Percentiles rank a stretch among this genome's conserved stretches.
Evolutionary conservation across 306 rosid species (phyloP).

Genomic region (Oemleria cerasiformis): DNA sequence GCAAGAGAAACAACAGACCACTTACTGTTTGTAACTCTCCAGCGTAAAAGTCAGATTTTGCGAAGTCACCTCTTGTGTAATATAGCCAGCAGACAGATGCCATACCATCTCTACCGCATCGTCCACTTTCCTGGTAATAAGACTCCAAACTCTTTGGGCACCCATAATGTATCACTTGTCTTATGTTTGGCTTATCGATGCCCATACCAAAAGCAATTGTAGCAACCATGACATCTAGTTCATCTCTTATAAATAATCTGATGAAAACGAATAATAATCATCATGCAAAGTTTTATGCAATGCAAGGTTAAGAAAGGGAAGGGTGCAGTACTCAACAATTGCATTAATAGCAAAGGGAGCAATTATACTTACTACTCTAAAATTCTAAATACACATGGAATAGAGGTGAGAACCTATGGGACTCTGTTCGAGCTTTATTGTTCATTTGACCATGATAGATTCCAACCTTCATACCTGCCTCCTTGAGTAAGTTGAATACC

Average conservation of each 20-base stretch:
- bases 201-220: conserved; percentile 98
- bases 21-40: conserved; percentile 63
- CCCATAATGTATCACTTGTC: conserved; percentile 91
- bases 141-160: conserved; percentile 89
- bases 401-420: conserved; percentile 63
- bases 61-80: conserved; percentile 79
- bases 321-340: conserved; percentile 19
- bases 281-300: conserved; percentile 11
- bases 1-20: conserved; percentile 4
- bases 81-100: conserved; percentile 92
- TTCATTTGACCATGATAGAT: conserved; percentile 80
- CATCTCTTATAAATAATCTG: conserved; percentile 83
- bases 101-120: conserved; percentile 93
- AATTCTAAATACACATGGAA: conserved; percentile 26
- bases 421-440: conserved; percentile 67
- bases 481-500: conserved; percentile 60
- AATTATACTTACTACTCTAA: conserved; percentile 22
- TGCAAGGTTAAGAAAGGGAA: conserved; percentile 4
- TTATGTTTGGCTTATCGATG: conserved; percentile 87
- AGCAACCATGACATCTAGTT: conserved; percentile 83
- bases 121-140: conserved; percentile 94
- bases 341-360: conserved; percentile 17
- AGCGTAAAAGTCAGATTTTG: conserved; percentile 60
- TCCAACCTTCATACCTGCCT: conserved; percentile 65
- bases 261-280: conserved; percentile 22